A percentile compares a stretch with the other conserved stretches of the same genome.
These are phyloP conservation scores for Collybiopsis confluens DNA, from an alignment of 768 basidiomycete species.

Conservation along the genomic window DNA sequence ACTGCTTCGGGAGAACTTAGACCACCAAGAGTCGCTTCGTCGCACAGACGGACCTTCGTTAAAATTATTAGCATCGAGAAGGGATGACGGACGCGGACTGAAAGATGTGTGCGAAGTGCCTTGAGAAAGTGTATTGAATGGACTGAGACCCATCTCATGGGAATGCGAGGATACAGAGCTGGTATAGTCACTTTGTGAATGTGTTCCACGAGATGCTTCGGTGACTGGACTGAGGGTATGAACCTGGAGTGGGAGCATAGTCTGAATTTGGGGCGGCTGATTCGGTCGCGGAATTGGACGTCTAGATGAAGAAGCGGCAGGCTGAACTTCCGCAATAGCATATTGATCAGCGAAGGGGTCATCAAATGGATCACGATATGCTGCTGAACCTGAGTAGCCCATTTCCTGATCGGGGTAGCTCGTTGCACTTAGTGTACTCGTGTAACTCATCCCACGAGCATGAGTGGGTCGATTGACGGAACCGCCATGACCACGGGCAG, in stretches of 20 bases:
- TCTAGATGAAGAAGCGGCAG: slow-evolving; percentile 21
- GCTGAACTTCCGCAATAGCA: slow-evolving; percentile 28
- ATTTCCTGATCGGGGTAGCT: slow-evolving; percentile 41
- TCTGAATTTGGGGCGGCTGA: slow-evolving; percentile 6
- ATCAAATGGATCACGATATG: slow-evolving; percentile 20
- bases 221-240: slow-evolving; percentile 27
- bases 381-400: neutral
- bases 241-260: slow-evolving; percentile 15
- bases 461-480: slow-evolving; percentile 18
- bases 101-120: slow-evolving; percentile 16
- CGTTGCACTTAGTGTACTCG: slow-evolving; percentile 26
- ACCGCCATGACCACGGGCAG: slow-evolving; percentile 12
- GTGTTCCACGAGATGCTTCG: slow-evolving; percentile 22
- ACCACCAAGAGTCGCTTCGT: slow-evolving; percentile 77
- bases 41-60: slow-evolving; percentile 39
- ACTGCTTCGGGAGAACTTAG: slow-evolving; percentile 62
- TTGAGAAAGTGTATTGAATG: slow-evolving; percentile 27
- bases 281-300: slow-evolving; percentile 4
- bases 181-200: slow-evolving; percentile 20
- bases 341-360: slow-evolving; percentile 35
- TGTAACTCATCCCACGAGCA: slow-evolving; percentile 33
- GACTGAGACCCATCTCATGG: slow-evolving; percentile 30
- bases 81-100: slow-evolving; percentile 20
- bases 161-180: slow-evolving; percentile 20
- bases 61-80: slow-evolving; percentile 28